Evolutionary conservation across 2,329 filamentous ascomycete species (phyloP).

Genomic region (Penicillium sp.): DNA sequence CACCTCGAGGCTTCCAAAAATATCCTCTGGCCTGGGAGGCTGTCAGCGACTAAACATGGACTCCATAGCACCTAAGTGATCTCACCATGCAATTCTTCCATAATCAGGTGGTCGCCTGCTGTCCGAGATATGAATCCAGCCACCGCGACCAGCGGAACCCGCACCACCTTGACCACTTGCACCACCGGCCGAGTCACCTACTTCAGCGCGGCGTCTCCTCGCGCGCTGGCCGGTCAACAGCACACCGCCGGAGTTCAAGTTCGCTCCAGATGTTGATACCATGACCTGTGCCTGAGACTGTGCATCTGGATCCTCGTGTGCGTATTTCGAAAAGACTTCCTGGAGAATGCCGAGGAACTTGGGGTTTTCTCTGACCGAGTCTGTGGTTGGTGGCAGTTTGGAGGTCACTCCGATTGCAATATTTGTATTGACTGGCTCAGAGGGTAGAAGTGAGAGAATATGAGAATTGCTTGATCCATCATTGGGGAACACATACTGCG

Average conservation of each 20-base stretch:
- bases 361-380: slow-evolving; percentile 54
- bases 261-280: slow-evolving; percentile 55
- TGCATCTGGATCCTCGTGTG: slow-evolving; percentile 53
- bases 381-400: slow-evolving; percentile 53
- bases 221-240: slow-evolving; percentile 40
- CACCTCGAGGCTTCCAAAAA: slow-evolving; percentile 61
- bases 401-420: slow-evolving; percentile 54
- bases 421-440: slow-evolving; percentile 49
- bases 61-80: neutral
- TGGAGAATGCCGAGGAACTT: slow-evolving; percentile 55
- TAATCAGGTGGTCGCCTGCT: slow-evolving; percentile 57
- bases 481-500: slow-evolving; percentile 50
- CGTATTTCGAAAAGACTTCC: slow-evolving; percentile 52
- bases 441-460: slow-evolving; percentile 55
- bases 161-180: slow-evolving; percentile 57
- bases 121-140: slow-evolving; percentile 62
- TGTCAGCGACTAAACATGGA: slow-evolving; percentile 10
- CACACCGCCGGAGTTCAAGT: slow-evolving; percentile 49
- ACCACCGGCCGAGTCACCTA: slow-evolving; percentile 49
- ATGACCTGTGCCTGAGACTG: slow-evolving; percentile 57
- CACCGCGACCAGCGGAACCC: slow-evolving; percentile 55
- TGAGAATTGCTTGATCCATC: slow-evolving; percentile 38
- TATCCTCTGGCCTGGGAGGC: slow-evolving; percentile 54
- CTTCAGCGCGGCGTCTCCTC: slow-evolving; percentile 36
- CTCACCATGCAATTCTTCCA: slow-evolving; percentile 57